Conservation (phyloP, 1,284 basidiomycete genomes). For the Trichosporon sp. region DNA sequence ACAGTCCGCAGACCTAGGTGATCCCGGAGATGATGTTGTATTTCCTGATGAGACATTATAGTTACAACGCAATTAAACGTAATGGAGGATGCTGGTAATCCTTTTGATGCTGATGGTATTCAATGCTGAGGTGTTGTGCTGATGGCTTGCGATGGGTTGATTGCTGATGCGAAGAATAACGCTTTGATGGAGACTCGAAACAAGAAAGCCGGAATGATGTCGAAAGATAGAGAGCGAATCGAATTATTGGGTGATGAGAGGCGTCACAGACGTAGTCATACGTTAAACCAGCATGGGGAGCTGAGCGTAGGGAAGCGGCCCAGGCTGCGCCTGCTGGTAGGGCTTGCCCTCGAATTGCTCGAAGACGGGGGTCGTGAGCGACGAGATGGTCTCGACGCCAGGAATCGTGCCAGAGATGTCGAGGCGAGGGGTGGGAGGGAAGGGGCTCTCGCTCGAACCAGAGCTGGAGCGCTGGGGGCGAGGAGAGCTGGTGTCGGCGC, state of each 20-base stretch:
- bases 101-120: constrained; percentile 5
- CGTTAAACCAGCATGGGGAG: constrained; percentile 23
- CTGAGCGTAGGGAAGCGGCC: constrained; percentile 16
- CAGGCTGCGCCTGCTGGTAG: constrained; percentile 7
- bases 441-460: constrained; percentile 32
- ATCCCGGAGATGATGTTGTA: background rate
- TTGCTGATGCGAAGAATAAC: background rate
- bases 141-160: background rate
- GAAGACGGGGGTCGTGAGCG: constrained; percentile 17
- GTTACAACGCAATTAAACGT: background rate
- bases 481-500: constrained; percentile 39
- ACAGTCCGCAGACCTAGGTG: background rate
- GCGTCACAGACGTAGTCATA: constrained; percentile 5
- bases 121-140: background rate
- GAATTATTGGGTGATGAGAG: background rate
- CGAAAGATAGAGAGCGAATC: background rate
- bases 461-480: constrained; percentile 32
- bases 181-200: background rate
- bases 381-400: constrained; percentile 17
- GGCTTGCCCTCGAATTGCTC: constrained; percentile 15
- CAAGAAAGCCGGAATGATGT: background rate
- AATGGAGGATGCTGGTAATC: background rate
- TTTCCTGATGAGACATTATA: background rate
- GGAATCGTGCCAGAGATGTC: constrained; percentile 13
- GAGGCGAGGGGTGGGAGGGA: constrained; percentile 40